A percentile compares a stretch with the other conserved stretches of the same genome.
Evolutionary conservation across 768 basidiomycete genomes (phyloP).

Genomic region (Suillus hirtellus): DNA sequence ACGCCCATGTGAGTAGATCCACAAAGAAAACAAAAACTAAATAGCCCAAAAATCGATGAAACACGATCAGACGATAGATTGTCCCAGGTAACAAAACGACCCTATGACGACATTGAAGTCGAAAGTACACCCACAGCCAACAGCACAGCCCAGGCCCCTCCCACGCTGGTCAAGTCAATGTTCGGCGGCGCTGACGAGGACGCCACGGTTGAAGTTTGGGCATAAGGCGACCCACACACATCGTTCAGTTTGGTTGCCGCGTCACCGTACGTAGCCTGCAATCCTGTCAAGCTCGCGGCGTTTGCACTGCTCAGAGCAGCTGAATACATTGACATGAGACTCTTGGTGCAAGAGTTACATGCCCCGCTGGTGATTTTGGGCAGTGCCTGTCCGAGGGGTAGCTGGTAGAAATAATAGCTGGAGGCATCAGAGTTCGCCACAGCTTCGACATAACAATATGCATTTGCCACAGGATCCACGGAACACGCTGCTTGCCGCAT

Average conservation of each 20-base stretch:
- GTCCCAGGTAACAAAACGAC: background rate
- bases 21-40: background rate
- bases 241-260: slow-evolving; percentile 48
- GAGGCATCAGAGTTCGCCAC: slow-evolving; percentile 54
- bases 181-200: slow-evolving; percentile 16
- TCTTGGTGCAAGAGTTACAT: slow-evolving; percentile 67
- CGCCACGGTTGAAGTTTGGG: slow-evolving; percentile 22
- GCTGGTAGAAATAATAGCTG: slow-evolving; percentile 71
- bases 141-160: slow-evolving; percentile 16
- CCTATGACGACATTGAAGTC: background rate
- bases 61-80: background rate
- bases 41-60: background rate
- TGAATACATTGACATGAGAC: slow-evolving; percentile 56
- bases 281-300: slow-evolving; percentile 35
- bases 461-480: slow-evolving; percentile 52
- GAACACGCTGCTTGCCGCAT: slow-evolving; percentile 66
- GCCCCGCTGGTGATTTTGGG: slow-evolving; percentile 50
- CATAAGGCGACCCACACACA: slow-evolving; percentile 56
- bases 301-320: slow-evolving; percentile 39
- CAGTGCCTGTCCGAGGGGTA: slow-evolving; percentile 59
- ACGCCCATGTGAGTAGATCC: background rate
- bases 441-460: slow-evolving; percentile 77
- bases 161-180: slow-evolving; percentile 12
- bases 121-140: slow-evolving; percentile 15
- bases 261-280: slow-evolving; percentile 48